A percentile compares a stretch with the other conserved stretches of the same genome.
These are phyloP conservation scores for Phytopythium montanum DNA, from an alignment of 352 stramenopile genomes.

Conservation along the genomic window DNA sequence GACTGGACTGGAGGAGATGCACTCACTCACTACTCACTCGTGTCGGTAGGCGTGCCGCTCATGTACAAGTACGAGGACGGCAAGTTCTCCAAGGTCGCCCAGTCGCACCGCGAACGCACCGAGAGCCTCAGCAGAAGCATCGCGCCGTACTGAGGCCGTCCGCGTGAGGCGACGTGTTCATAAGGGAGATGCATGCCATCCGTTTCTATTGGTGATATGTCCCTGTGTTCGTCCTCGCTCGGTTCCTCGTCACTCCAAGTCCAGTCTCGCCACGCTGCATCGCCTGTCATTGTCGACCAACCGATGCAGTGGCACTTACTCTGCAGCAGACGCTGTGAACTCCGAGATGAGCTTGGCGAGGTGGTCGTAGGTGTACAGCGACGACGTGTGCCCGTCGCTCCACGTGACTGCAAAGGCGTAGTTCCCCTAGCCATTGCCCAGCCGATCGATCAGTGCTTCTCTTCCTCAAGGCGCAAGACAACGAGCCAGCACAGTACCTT, in stretches of 20 bases:
- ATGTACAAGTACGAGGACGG: constrained; percentile 82
- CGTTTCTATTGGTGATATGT: not conserved
- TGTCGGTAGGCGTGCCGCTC: constrained; percentile 54
- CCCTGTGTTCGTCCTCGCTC: not conserved
- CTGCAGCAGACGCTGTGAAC: constrained; percentile 12
- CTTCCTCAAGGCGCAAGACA: too few species aligned
- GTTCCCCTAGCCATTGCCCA: constrained; percentile 84
- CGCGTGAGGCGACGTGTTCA: too few species aligned
- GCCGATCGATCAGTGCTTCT: not conserved
- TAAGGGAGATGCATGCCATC: too few species aligned
- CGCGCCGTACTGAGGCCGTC: constrained; percentile 46
- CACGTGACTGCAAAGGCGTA: constrained; percentile 97
- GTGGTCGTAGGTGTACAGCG: constrained; percentile 95
- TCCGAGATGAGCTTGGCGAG: constrained; percentile 61
- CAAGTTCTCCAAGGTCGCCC: constrained; percentile 65
- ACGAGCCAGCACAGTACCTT: constrained; percentile 44
- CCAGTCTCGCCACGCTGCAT: not conserved
- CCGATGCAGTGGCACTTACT: constrained; percentile 8
- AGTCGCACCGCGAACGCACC: constrained; percentile 66
- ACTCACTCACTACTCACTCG: too few species aligned
- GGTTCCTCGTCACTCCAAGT: not conserved
- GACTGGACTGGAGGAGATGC: too few species aligned
- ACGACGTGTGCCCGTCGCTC: constrained; percentile 96
- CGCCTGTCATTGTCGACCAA: not conserved
- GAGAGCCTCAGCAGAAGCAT: constrained; percentile 70